Evolutionary conservation across 345 rosid genomes (phyloP).

Genomic region (Chamaenerion angustifolium): DNA sequence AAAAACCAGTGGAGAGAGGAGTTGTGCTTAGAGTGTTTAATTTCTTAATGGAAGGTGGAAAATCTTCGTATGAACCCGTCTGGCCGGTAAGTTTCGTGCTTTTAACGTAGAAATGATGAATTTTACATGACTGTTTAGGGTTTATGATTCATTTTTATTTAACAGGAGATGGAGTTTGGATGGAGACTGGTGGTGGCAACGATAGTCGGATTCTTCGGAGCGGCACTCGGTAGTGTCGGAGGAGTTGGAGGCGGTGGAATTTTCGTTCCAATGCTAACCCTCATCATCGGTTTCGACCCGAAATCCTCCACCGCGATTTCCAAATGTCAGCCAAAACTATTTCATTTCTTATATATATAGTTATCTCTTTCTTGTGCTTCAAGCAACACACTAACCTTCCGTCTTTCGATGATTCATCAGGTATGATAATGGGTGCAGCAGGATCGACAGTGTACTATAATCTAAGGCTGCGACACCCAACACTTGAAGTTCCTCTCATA

Average conservation of each 20-base stretch:
- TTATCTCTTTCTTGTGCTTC: too few species aligned
- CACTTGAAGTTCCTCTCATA: constrained; percentile 40
- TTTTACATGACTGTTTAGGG: too few species aligned
- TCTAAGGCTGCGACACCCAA: constrained; percentile 40
- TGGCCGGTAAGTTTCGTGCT: constrained; percentile 46
- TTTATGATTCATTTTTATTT: too few species aligned
- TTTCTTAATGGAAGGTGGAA: constrained; percentile 45
- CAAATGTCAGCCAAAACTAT: constrained; percentile 20
- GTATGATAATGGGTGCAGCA: constrained; percentile 50
- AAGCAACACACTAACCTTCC: too few species aligned
- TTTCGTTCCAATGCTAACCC: constrained; percentile 57
- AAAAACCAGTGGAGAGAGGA: constrained; percentile 6
- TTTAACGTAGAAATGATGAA: too few species aligned
- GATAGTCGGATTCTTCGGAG: constrained; percentile 49
- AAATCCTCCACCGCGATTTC: constrained; percentile 64
- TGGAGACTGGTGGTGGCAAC: constrained; percentile 45
- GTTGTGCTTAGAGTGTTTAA: constrained; percentile 15
- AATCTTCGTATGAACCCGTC: constrained; percentile 45
- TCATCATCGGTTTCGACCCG: constrained; percentile 60
- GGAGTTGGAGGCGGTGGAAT: constrained; percentile 77
- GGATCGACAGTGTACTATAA: constrained; percentile 45
- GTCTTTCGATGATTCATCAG: too few species aligned
- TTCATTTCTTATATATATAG: too few species aligned
- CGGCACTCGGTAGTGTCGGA: constrained; percentile 58
- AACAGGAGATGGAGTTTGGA: constrained; percentile 50